Base-by-base conservation (phyloP, 805 yeast species). In the Wickerhamomyces subpelliculosus region DNA sequence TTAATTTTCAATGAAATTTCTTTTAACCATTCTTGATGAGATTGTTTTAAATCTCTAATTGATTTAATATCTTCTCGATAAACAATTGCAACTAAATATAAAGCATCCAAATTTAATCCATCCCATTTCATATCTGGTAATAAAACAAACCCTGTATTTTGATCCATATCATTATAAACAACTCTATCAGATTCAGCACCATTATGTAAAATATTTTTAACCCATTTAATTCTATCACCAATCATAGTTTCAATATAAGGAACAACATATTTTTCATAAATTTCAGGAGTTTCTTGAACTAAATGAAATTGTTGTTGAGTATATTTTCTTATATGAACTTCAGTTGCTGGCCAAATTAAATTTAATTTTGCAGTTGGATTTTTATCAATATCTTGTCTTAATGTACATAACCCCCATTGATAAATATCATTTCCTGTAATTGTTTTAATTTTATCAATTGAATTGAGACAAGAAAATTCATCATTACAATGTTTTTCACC, bases 121-220 rank as follows among this genome's bases (percentile, higher is more conserved):
- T 90, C 96, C 98, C 98, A 93, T 57, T 89, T 89, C 94, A 90
- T 85, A 60, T 90, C 97, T 0, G 97, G 97, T 30, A 89, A 66
- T 33, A 93, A 61, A 5, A 88, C 76, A 52, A 84, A 86, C 16
- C 89, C 88, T 31, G 55, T 57, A 0, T 51, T 46, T 11, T 60
- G 52, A 10, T 56, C 54, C 12, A 55, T 52, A 44, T 86, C 82
- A 36, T 81, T 78, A 48, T 68, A 72, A 2, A 88, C 68, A n/a
- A 90, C 77, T 17, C 86, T 63, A 25, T 89, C 97, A 0, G 86
- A 71, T 58, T 90, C 98, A 19, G 82, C 86, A 4, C 89, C 95
- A 34, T 84, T 72, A 54, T 70, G 74, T 32, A 93, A 62, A 38
- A 90, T 90, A 51, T 88, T 89, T 43, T 76, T 67, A 3, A 93